phyloP scores from a whole-genome alignment of 768 basidiomycete genomes.

The Mycena alexandri region DNA sequence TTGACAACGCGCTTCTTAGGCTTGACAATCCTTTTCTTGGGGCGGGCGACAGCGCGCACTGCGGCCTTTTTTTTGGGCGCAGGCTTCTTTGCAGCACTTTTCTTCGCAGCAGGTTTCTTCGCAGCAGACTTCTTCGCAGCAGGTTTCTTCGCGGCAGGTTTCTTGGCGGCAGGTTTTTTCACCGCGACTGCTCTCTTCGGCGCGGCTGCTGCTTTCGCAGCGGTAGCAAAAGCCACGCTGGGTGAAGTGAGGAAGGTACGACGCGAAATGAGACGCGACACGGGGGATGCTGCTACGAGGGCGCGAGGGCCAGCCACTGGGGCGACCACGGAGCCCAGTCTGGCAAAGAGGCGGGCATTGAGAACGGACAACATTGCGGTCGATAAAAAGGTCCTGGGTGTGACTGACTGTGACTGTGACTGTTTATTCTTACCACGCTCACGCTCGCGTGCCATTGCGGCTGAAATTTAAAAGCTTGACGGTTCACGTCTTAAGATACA shows the following conservation, averaged over 20 bases:
- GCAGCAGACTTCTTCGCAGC: neutral
- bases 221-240: conserved; percentile 5
- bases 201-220: neutral
- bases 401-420: no score
- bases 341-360: conserved; percentile 8
- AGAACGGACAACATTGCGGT: conserved; percentile 17
- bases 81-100: conserved; percentile 2
- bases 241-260: conserved; percentile 18
- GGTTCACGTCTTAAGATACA: no score
- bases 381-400: no score
- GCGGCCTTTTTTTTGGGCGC: conserved; percentile 26
- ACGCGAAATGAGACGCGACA: conserved; percentile 12
- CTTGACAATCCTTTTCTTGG: conserved; percentile 8
- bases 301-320: neutral
- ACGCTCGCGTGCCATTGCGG: no score
- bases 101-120: conserved; percentile 15
- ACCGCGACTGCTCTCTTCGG: neutral
- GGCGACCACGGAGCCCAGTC: conserved; percentile 3
- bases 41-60: no score
- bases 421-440: no score
- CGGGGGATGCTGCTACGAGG: neutral
- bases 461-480: no score
- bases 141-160: conserved; percentile 1
- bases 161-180: neutral
- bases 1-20: neutral